These are phyloP conservation scores for Suhomyces xylopsoci DNA, from an alignment of 805 yeast species.

Conservation along the genomic window DNA sequence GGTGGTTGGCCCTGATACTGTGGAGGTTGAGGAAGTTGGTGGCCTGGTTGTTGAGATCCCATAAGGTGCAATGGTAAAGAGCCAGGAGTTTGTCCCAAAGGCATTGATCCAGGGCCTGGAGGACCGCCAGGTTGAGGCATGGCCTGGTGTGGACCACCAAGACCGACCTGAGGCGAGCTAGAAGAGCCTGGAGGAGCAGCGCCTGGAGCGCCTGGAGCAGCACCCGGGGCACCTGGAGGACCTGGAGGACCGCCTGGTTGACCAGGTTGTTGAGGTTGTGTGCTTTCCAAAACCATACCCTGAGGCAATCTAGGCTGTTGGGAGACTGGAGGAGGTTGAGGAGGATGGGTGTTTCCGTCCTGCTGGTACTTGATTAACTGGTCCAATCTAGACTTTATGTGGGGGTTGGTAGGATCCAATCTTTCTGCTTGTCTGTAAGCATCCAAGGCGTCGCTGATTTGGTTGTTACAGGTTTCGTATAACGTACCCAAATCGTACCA, in stretches of 20 bases:
- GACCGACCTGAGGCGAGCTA: background rate
- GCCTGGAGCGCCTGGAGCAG: constrained; percentile 10
- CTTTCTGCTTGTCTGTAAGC: constrained; percentile 97
- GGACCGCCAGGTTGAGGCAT: background rate
- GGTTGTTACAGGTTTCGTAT: constrained; percentile 96
- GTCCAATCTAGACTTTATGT: constrained; percentile 88
- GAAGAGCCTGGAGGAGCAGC: constrained; percentile 1
- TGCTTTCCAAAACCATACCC: constrained; percentile 57
- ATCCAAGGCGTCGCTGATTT: constrained; percentile 89
- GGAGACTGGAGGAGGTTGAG: constrained; percentile 64
- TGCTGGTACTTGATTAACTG: constrained; percentile 73
- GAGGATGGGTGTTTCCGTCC: constrained; percentile 62
- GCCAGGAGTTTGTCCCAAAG: constrained; percentile 2
- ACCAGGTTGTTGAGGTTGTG: constrained; percentile 19
- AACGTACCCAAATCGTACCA: constrained; percentile 98
- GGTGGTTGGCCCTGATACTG: constrained; percentile 9
- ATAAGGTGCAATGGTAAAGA: constrained; percentile 6
- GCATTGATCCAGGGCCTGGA: constrained; percentile 1
- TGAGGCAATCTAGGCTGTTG: constrained; percentile 63
- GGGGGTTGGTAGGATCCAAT: constrained; percentile 90
- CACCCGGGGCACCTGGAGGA: constrained; percentile 11
- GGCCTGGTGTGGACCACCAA: background rate
- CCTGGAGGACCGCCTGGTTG: constrained; percentile 1
- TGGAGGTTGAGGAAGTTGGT: constrained; percentile 15
- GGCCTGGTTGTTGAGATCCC: constrained; percentile 5